These are phyloP conservation scores for Cladophialophora psammophila DNA, from an alignment of 2,329 filamentous ascomycete genomes.

Conservation along the genomic window DNA sequence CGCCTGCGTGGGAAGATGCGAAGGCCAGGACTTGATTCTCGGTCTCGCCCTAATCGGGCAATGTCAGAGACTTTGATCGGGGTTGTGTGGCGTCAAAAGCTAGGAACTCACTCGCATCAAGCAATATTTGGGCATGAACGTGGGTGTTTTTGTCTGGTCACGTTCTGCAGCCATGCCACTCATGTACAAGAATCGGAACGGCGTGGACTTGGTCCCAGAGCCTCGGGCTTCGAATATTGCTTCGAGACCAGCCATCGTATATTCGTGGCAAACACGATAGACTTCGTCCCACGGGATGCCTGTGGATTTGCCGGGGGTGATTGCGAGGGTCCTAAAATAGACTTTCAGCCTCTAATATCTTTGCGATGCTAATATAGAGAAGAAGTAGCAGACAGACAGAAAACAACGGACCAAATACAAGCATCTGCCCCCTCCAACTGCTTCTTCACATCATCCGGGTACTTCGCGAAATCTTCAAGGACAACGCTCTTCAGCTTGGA, in stretches of 20 bases:
- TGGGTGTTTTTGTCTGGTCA: slow-evolving; percentile 50
- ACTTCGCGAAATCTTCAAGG: slow-evolving; percentile 45
- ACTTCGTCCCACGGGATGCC: slow-evolving; percentile 48
- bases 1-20: slow-evolving; percentile 49
- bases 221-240: slow-evolving; percentile 45
- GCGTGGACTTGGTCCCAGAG: slow-evolving; percentile 40
- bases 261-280: slow-evolving; percentile 52
- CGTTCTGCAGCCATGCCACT: slow-evolving; percentile 56
- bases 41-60: slow-evolving; percentile 54
- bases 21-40: slow-evolving; percentile 55
- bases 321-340: slow-evolving; percentile 49
- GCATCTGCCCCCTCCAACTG: slow-evolving; percentile 46
- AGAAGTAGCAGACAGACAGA: neutral
- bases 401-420: slow-evolving; percentile 49
- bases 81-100: neutral
- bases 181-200: slow-evolving; percentile 59
- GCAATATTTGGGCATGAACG: slow-evolving; percentile 48
- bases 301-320: slow-evolving; percentile 50
- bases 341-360: neutral
- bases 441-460: slow-evolving; percentile 44
- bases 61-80: neutral
- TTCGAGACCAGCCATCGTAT: slow-evolving; percentile 47
- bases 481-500: slow-evolving; percentile 47
- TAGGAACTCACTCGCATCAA: slow-evolving; percentile 55
- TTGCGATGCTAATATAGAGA: no score